phyloP scores from a whole-genome alignment of 768 basidiomycete genomes.

The Suillus decipiens region DNA sequence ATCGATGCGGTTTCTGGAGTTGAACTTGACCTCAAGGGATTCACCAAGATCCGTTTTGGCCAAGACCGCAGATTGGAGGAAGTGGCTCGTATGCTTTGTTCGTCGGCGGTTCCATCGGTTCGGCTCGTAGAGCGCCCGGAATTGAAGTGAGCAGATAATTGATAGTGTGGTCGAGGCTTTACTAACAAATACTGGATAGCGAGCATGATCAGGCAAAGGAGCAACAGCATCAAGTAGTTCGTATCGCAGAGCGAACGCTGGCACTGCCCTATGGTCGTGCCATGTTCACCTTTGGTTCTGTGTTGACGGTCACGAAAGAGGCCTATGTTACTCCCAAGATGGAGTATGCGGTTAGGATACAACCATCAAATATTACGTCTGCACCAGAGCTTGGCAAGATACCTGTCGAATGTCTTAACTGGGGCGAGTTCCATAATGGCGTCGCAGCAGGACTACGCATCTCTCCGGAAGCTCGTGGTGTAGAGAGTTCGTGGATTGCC shows the following conservation, averaged over 20 bases:
- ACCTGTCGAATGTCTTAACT: slow-evolving; percentile 67
- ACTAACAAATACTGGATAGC: slow-evolving; percentile 40
- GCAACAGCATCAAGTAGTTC: slow-evolving; percentile 77
- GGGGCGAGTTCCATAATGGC: slow-evolving; percentile 99
- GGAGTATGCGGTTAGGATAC: slow-evolving; percentile 72
- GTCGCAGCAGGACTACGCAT: slow-evolving; percentile 90
- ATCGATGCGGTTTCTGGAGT: slow-evolving; percentile 65
- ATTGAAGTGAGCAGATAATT: slow-evolving; percentile 51
- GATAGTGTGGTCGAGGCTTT: background rate
- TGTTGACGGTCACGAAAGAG: slow-evolving; percentile 73
- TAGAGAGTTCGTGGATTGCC: slow-evolving; percentile 94
- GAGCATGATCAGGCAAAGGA: slow-evolving; percentile 88
- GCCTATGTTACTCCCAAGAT: slow-evolving; percentile 79
- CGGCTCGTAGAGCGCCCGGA: slow-evolving; percentile 67
- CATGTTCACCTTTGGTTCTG: slow-evolving; percentile 87
- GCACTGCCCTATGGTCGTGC: slow-evolving; percentile 88
- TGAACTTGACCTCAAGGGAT: slow-evolving; percentile 70
- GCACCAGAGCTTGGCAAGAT: slow-evolving; percentile 75
- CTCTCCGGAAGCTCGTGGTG: slow-evolving; percentile 65
- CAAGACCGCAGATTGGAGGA: slow-evolving; percentile 90
- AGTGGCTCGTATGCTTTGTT: slow-evolving; percentile 88
- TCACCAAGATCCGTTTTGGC: slow-evolving; percentile 84
- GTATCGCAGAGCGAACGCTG: slow-evolving; percentile 86
- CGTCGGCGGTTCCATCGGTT: slow-evolving; percentile 70
- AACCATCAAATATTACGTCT: slow-evolving; percentile 68